phyloP scores from a whole-genome alignment of 2,329 filamentous ascomycete species.

The Beauveria asiatica region DNA sequence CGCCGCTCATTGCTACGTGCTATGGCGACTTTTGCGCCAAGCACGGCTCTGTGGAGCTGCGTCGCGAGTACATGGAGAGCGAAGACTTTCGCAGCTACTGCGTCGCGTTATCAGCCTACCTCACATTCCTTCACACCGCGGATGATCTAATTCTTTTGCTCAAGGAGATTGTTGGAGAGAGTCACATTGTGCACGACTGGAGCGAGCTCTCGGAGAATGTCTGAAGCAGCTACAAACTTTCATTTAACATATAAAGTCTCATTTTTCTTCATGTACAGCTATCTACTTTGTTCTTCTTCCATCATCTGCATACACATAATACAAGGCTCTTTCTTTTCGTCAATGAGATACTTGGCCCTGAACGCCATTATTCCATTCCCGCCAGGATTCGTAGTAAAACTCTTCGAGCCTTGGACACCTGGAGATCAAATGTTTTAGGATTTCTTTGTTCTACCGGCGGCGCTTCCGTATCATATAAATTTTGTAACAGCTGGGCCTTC shows the following conservation, averaged over 20 bases:
- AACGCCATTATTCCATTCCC: no score
- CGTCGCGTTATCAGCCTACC: slow-evolving; percentile 34
- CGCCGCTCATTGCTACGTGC: slow-evolving; percentile 33
- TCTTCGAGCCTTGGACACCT: no score
- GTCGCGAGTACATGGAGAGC: slow-evolving; percentile 26
- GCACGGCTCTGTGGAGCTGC: slow-evolving; percentile 21
- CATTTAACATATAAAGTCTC: no score
- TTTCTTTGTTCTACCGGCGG: no score
- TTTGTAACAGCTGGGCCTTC: no score
- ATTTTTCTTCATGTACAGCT: no score
- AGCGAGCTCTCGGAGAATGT: neutral
- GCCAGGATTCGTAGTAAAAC: no score
- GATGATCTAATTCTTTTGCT: slow-evolving; percentile 37
- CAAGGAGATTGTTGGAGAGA: slow-evolving; percentile 35
- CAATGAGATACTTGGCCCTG: no score
- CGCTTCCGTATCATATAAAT: no score
- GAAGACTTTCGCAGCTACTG: slow-evolving; percentile 37
- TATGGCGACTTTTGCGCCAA: slow-evolving; percentile 19
- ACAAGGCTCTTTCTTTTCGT: neutral
- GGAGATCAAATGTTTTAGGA: no score
- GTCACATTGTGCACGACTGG: slow-evolving; percentile 18
- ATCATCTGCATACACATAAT: neutral
- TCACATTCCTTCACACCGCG: slow-evolving; percentile 33
- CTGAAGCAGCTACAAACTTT: neutral
- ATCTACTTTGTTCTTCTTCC: no score